Evolutionary conservation across 495 filamentous ascomycete species (phyloP), one percentile per base, ranked within the genome.

Genomic region (Filosporella fistucella): DNA sequence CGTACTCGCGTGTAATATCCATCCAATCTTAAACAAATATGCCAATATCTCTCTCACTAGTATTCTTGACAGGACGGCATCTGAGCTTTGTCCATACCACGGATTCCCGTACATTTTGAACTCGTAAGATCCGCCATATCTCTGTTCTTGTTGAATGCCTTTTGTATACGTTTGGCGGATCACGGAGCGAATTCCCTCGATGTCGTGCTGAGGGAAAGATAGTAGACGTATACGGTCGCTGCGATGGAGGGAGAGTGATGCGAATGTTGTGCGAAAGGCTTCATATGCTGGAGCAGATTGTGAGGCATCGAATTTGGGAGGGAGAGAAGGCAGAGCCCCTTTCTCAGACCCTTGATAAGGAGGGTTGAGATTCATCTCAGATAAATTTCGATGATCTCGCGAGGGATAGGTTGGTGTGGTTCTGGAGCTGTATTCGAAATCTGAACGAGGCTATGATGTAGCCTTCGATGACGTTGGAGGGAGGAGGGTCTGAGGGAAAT

Each of bases 1-100:
- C 11, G 48, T 47, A 29, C 36, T 39, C 5, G 43, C 48, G 26
- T 56, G 53, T 16, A 56, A 33, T 6, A 56, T 56, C 53, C 53
- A 56, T 1, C 53, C 53, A 2, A 23, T 23, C 11, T 28, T 39
- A 35, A 47, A 56, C 10, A 56, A 21, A 33, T 51, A 36, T 34
- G 53, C 53, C 9, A 56, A 34, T n/a, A 56, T 20, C 14, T 42
- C 42, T 14, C 47, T 14, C 35, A 52, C 48, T 4, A 56, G 10
- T 11, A 51, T 37, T 10, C 48, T 21, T 7, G 47, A 40, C 0
- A 36, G 22, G 17, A 56, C 36, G 10, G 52, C 47, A 30, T 52
- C 53, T 14, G 20, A 25, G 6, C 36, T 33, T 51, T 51, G 47
- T 0, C 42, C 53, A 4, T 18, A 18, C 53, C 53, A 56, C 9